Evolutionary conservation across 2,329 filamentous ascomycete species (phyloP).

Genomic region (Calonectria hawksworthii): DNA sequence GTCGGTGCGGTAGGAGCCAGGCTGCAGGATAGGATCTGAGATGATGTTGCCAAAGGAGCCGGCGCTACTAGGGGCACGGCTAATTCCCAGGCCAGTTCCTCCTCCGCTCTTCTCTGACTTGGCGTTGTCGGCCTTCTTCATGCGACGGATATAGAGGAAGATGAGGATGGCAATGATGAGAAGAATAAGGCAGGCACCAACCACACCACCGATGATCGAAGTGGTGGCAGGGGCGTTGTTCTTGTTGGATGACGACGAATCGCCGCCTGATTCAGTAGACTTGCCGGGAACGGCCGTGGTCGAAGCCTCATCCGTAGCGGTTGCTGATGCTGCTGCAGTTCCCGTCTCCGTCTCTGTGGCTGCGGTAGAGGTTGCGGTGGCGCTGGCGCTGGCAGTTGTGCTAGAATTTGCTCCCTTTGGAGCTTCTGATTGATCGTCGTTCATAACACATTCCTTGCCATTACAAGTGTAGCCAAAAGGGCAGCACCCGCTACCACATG

Average conservation of each 20-base stretch:
- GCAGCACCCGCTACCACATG: constrained; percentile 75
- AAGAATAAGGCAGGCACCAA: constrained; percentile 61
- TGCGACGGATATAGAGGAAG: constrained; percentile 56
- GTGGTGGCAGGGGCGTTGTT: constrained; percentile 50
- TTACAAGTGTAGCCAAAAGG: constrained; percentile 80
- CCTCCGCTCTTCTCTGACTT: constrained; percentile 38
- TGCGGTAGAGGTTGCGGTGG: constrained; percentile 23
- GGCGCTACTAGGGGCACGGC: constrained; percentile 38
- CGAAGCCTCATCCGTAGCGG: constrained; percentile 40
- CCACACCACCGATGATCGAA: constrained; percentile 62
- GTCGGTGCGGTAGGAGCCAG: constrained; percentile 63
- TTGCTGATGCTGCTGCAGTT: constrained; percentile 29
- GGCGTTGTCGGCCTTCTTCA: constrained; percentile 35
- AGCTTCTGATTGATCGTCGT: constrained; percentile 63
- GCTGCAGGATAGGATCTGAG: constrained; percentile 67
- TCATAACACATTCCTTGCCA: constrained; percentile 63
- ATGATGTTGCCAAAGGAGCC: constrained; percentile 61
- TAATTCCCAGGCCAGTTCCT: constrained; percentile 30
- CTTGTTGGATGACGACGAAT: constrained; percentile 23
- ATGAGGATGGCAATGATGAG: constrained; percentile 56
- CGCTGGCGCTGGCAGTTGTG: constrained; percentile 36
- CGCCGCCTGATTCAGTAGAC: constrained; percentile 23
- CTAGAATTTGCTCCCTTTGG: constrained; percentile 50
- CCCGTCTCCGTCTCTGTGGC: not conserved
- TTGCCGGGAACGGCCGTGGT: constrained; percentile 33